Conservation (phyloP, 257 asterid species). For the Przewalskia tangutica region DNA sequence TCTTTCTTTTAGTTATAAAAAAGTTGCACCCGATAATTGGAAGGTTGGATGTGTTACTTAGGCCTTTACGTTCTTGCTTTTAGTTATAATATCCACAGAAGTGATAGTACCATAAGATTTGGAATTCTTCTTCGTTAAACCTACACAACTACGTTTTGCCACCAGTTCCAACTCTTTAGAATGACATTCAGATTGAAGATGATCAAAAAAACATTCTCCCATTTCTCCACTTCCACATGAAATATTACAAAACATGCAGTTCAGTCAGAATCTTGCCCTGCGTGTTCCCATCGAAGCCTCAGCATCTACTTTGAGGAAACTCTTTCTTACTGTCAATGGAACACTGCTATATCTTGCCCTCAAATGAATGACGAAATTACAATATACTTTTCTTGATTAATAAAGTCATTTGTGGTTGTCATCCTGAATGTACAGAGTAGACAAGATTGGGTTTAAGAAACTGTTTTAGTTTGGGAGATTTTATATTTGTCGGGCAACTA, state of each 20-base stretch:
- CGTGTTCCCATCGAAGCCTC: background rate
- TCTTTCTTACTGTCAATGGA: background rate
- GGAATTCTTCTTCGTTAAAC: background rate
- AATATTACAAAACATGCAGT: too few relatives aligned
- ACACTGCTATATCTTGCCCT: background rate
- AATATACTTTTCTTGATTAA: background rate
- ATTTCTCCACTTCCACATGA: too few relatives aligned
- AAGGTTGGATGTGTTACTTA: too few relatives aligned
- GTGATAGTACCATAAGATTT: background rate
- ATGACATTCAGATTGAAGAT: background rate
- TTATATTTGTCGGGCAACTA: background rate
- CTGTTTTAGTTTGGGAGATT: background rate
- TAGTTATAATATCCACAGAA: too few relatives aligned
- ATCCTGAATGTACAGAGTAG: background rate
- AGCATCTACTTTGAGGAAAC: background rate
- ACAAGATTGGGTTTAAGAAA: background rate
- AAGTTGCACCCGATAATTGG: background rate
- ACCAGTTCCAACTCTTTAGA: background rate
- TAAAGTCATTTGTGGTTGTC: background rate
- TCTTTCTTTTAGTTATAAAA: background rate
- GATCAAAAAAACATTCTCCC: too few relatives aligned
- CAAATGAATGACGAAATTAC: background rate
- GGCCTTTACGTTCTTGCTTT: too few relatives aligned
- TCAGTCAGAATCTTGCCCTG: background rate
- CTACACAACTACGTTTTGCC: background rate